Evolutionary conservation across 2,329 filamentous ascomycete genomes (phyloP), one percentile per base, ranked within the genome.

Genomic region (Mycosphaerelloides madeirae): DNA sequence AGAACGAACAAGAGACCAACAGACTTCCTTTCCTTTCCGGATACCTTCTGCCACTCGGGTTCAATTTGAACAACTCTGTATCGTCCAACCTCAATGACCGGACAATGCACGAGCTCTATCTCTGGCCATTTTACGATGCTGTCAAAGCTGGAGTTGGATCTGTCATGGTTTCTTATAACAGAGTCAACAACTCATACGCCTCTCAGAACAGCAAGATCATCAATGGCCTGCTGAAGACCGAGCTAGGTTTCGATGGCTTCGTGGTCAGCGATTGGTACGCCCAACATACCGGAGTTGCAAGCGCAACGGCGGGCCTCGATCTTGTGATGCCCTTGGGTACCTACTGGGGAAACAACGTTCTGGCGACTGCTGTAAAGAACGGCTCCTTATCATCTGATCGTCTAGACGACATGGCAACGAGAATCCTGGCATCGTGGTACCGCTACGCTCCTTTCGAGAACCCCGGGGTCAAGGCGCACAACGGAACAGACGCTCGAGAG

Each of bases 111-210:
- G 58, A 61, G 32, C 48, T 60, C 0, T 86, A 86, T 52, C 74
- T 86, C 11, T 80, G 79, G 33, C 83, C 83, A 0, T 86, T 86
- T 50, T 81, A 85, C 63, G 85, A 86, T 56, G 81, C 81, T 1
- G 69, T 86, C 19, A 74, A 80, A 33, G 81, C 84, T 3, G 86
- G 87, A 11, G 87, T 89, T 1, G 86, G 80, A 0, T 80, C 81
- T 12, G 77, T 90, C 13, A 95, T 94, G 88, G 90, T 85, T 59
- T 81, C 83, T 1, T 94, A 94, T 56, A 70, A 73, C 39, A 66
- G 68, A 52, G 62, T 72, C 55, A 73, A 74, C 51, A 66, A 59
- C 38, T 68, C 63, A 9, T 62, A 84, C 44, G 80, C 80, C 2
- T 87, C 83, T 56, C 78, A 83, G 41, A 87, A 87, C 59, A 80